These are phyloP conservation scores for Verticillium nubilum DNA, from an alignment of 2,329 filamentous ascomycete species.

Conservation along the genomic window DNA sequence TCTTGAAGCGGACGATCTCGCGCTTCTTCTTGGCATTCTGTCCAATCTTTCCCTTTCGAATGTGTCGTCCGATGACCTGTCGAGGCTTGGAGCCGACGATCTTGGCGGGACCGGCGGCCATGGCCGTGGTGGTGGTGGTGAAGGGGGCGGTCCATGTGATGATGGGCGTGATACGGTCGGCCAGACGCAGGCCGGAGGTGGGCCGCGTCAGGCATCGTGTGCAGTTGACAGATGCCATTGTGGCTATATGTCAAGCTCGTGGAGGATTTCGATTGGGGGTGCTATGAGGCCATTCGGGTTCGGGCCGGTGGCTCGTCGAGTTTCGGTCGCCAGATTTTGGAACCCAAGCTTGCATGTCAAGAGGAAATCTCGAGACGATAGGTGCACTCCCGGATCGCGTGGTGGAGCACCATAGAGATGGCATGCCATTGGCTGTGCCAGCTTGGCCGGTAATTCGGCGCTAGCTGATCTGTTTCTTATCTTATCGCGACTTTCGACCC, in stretches of 20 bases:
- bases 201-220: conserved; percentile 37
- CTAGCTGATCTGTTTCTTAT: conserved; percentile 10
- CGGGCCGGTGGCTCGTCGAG: conserved; percentile 4
- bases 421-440: background rate
- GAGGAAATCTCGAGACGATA: conserved; percentile 9
- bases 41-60: conserved; percentile 12
- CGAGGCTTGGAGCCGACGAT: background rate
- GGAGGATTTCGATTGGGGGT: background rate
- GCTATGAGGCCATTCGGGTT: conserved; percentile 6
- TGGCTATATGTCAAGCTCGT: conserved; percentile 15
- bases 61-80: conserved; percentile 9
- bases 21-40: conserved; percentile 39
- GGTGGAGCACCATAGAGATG: background rate
- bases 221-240: conserved; percentile 34
- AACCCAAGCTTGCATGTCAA: conserved; percentile 8
- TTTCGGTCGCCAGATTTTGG: conserved; percentile 10
- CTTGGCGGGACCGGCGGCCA: conserved; percentile 14
- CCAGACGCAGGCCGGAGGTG: conserved; percentile 19
- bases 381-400: conserved; percentile 3
- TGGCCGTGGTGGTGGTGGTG: conserved; percentile 29
- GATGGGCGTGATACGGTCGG: conserved; percentile 26
- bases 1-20: conserved; percentile 39
- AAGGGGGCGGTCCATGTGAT: conserved; percentile 31
- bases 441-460: conserved; percentile 6
- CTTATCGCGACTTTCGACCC: conserved; percentile 1